Percentiles rank a stretch among this genome's conserved stretches.
phyloP scores from a whole-genome alignment of 1,284 basidiomycete species.

The Cutaneotrichosporon spelunceum region DNA sequence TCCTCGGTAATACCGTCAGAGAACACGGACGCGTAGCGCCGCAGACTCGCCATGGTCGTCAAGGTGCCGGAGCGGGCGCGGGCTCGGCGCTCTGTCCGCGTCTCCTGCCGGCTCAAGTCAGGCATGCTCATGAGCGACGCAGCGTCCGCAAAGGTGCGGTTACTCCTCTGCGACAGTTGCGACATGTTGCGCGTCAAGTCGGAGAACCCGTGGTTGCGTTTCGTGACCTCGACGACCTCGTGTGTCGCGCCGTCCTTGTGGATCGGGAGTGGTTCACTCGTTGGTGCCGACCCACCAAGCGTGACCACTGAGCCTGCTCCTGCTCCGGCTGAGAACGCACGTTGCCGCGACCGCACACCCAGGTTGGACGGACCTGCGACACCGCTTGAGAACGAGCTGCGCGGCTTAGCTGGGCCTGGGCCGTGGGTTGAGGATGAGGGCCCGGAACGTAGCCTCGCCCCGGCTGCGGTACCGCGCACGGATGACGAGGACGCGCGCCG shows the following conservation, averaged over 20 bases:
- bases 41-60: conserved; percentile 14
- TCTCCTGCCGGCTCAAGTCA: conserved; percentile 18
- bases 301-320: conserved; percentile 13
- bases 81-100: conserved; percentile 18
- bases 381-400: conserved; percentile 1
- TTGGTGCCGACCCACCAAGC: conserved; percentile 3
- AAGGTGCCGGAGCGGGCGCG: conserved; percentile 18
- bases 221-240: neutral
- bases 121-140: conserved; percentile 18
- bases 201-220: conserved; percentile 2
- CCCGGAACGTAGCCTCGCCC: neutral
- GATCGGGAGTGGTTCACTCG: neutral
- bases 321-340: conserved; percentile 17
- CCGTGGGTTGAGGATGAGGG: neutral
- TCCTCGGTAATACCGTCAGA: conserved; percentile 3
- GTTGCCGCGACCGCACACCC: conserved; percentile 6
- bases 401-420: neutral
- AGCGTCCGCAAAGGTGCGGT: conserved; percentile 23
- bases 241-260: neutral
- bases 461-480: neutral
- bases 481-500: neutral
- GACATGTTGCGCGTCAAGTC: conserved; percentile 22
- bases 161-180: conserved; percentile 18
- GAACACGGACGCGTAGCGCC: conserved; percentile 2
- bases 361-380: neutral